Conservation (phyloP, 2,329 filamentous ascomycete species). For the Fusarium sp. region DNA sequence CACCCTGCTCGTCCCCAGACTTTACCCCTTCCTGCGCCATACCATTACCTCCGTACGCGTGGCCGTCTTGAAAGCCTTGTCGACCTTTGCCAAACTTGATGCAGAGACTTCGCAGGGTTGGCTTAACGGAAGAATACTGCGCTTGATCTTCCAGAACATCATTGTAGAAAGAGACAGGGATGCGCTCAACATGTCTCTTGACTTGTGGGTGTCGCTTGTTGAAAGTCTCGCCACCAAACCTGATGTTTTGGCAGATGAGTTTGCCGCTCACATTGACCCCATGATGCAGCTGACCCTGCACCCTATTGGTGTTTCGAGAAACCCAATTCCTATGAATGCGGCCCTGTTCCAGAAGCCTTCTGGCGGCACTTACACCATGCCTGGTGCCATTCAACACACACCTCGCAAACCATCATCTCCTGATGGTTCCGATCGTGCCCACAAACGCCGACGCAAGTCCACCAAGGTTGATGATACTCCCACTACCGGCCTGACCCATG, state of each 20-base stretch:
- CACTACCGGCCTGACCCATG: constrained; percentile 78
- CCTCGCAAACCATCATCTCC: constrained; percentile 62
- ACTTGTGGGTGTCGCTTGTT: constrained; percentile 86
- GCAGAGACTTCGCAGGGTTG: constrained; percentile 84
- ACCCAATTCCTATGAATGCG: constrained; percentile 92
- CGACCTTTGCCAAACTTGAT: constrained; percentile 91
- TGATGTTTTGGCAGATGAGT: constrained; percentile 75
- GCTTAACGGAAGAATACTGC: constrained; percentile 89
- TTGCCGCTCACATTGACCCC: constrained; percentile 79
- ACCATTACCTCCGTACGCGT: constrained; percentile 96
- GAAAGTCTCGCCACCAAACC: constrained; percentile 73
- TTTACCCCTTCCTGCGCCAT: constrained; percentile 96
- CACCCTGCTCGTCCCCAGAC: constrained; percentile 87
- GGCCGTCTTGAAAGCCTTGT: constrained; percentile 89
- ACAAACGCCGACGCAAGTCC: constrained; percentile 84
- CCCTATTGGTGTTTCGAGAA: constrained; percentile 89
- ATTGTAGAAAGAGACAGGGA: constrained; percentile 90
- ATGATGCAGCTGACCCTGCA: constrained; percentile 87
- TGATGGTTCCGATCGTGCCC: constrained; percentile 68
- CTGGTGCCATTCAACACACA: constrained; percentile 58
- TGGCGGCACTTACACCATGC: constrained; percentile 78
- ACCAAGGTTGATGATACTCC: constrained; percentile 81
- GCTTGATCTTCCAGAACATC: constrained; percentile 94
- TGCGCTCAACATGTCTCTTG: constrained; percentile 83
- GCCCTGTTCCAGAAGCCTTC: constrained; percentile 93